A percentile compares a stretch with the other conserved stretches of the same genome.
Evolutionary conservation across 2,329 filamentous ascomycete species (phyloP).

Genomic region (Aspergillus bombycis): DNA sequence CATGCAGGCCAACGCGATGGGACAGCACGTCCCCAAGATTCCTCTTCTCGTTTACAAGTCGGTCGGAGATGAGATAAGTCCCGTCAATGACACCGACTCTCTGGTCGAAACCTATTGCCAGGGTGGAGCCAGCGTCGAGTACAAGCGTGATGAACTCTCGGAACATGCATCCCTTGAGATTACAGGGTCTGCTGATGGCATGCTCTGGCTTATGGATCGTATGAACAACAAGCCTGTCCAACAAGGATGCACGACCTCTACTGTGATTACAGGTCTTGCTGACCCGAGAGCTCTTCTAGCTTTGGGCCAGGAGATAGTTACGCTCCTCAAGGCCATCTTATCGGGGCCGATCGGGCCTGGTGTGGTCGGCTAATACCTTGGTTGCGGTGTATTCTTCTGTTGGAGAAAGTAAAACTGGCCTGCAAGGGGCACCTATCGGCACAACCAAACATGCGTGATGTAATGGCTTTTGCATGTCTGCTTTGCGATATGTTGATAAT

Average conservation of each 20-base stretch:
- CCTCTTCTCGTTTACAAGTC: conserved; percentile 58
- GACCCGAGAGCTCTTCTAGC: conserved; percentile 15
- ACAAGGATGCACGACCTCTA: conserved; percentile 18
- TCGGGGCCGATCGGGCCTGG: neutral
- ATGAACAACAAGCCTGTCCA: conserved; percentile 19
- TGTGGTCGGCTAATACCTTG: neutral
- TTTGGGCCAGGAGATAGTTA: conserved; percentile 1
- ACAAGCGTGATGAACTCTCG: conserved; percentile 50
- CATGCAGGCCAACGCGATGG: conserved; percentile 35
- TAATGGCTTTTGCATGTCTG: neutral
- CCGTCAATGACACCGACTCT: conserved; percentile 48
- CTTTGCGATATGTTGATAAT: neutral
- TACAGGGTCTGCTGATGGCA: conserved; percentile 37
- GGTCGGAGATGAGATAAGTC: conserved; percentile 50
- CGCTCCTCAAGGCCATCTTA: neutral
- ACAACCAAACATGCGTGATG: neutral
- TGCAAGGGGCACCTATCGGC: too few relatives aligned
- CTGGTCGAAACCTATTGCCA: conserved; percentile 48
- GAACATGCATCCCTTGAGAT: conserved; percentile 43
- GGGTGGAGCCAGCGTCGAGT: conserved; percentile 46
- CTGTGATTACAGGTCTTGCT: conserved; percentile 18
- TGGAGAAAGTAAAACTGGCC: neutral
- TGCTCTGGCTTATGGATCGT: conserved; percentile 33
- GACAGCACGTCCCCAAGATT: conserved; percentile 48
- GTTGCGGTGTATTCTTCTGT: neutral